phyloP scores from a whole-genome alignment of 176 grass and related monocot genomes.

The Avena insularis region DNA sequence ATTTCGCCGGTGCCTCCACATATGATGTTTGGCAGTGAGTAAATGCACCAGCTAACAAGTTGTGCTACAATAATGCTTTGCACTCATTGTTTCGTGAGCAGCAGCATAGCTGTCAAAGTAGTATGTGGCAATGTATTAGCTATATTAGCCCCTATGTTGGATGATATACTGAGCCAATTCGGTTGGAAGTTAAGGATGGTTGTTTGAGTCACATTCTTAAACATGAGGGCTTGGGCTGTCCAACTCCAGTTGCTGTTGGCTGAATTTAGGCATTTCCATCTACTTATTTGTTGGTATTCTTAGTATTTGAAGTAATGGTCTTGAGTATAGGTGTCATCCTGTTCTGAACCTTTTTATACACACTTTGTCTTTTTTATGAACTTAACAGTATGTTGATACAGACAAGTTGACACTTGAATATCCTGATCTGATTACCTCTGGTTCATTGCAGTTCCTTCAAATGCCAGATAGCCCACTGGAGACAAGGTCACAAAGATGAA shows the following conservation, averaged over 20 bases:
- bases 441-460: conserved; percentile 77
- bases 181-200: not conserved
- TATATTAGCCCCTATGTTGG: not conserved
- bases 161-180: conserved; percentile 14
- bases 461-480: conserved; percentile 97
- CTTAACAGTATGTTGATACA: not conserved
- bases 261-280: not conserved
- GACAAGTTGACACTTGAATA: not conserved
- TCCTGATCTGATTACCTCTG: conserved; percentile 22
- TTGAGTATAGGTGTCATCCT: not conserved
- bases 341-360: not conserved
- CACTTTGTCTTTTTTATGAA: conserved; percentile 7
- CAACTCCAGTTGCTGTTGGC: not conserved
- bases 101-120: conserved; percentile 22
- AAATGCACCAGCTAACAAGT: conserved; percentile 41
- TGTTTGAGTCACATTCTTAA: conserved; percentile 10
- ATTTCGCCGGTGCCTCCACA: not conserved
- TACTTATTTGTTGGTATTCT: not conserved
- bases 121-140: not conserved
- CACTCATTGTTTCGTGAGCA: conserved; percentile 34
- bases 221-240: conserved; percentile 12
- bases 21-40: conserved; percentile 20
- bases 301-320: conserved; percentile 1
- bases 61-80: conserved; percentile 30
- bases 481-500: conserved; percentile 95